phyloP scores from a whole-genome alignment of 768 basidiomycete genomes.

The Lyophyllum atratum region DNA sequence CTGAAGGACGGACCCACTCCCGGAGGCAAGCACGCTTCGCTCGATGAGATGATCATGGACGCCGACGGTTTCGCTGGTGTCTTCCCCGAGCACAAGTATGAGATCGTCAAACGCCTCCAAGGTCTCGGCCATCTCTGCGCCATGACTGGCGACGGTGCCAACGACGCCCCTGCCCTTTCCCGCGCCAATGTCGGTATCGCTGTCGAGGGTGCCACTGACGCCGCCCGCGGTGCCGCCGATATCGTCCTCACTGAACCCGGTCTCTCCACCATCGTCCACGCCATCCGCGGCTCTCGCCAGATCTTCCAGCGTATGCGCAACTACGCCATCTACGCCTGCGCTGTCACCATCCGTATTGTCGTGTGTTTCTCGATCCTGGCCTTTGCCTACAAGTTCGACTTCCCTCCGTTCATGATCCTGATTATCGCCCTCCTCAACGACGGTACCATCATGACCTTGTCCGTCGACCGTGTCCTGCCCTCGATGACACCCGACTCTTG shows the following conservation, averaged over 20 bases:
- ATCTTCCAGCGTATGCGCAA: constrained; percentile 99
- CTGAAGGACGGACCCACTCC: constrained; percentile 94
- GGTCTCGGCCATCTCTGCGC: constrained; percentile 94
- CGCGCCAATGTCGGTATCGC: constrained; percentile 99
- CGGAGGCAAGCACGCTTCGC: constrained; percentile 76
- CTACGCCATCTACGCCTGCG: constrained; percentile 96
- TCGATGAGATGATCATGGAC: constrained; percentile 99
- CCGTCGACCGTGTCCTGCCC: constrained; percentile 93
- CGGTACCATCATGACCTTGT: constrained; percentile 98
- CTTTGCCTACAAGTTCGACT: constrained; percentile 96
- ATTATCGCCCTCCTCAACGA: constrained; percentile 97
- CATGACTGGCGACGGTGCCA: constrained; percentile 99
- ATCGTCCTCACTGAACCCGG: constrained; percentile 98
- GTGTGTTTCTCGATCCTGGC: constrained; percentile 95
- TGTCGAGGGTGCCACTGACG: constrained; percentile 98
- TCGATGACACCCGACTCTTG: constrained; percentile 92
- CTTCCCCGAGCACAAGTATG: constrained; percentile 99
- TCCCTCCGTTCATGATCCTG: constrained; percentile 99
- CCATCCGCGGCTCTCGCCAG: constrained; percentile 96
- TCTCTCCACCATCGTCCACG: constrained; percentile 98
- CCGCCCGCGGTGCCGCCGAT: constrained; percentile 97
- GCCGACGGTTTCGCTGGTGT: constrained; percentile 99
- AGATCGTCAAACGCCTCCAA: constrained; percentile 98
- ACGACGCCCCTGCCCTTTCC: constrained; percentile 96
- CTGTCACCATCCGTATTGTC: constrained; percentile 98